These are phyloP conservation scores for Vickermania spadyakhi DNA, from an alignment of 208 protist genomes.

Conservation along the genomic window DNA sequence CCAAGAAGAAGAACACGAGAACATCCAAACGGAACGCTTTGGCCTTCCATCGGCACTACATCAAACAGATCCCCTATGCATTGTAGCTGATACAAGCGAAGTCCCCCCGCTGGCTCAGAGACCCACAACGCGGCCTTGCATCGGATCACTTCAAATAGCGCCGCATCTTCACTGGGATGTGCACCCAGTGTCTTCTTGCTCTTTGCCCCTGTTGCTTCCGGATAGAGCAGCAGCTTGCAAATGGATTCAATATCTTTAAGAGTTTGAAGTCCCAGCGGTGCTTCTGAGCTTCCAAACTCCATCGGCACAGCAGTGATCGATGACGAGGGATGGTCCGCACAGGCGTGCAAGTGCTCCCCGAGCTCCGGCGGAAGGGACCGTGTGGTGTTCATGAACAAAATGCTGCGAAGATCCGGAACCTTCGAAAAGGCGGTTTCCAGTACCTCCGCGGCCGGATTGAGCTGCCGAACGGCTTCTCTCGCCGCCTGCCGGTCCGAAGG, in stretches of 20 bases:
- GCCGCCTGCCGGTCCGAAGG: slow-evolving; percentile 41
- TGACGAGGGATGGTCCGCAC: slow-evolving; percentile 19
- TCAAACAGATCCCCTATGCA: slow-evolving; percentile 83
- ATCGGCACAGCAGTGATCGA: slow-evolving; percentile 62
- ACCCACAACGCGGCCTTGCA: slow-evolving; percentile 87
- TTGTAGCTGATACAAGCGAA: slow-evolving; percentile 62
- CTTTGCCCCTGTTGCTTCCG: background rate
- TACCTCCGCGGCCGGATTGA: slow-evolving; percentile 70
- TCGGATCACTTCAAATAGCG: slow-evolving; percentile 79
- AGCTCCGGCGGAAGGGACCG: slow-evolving; percentile 10
- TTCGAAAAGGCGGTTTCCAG: slow-evolving; percentile 38
- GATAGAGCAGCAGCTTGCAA: slow-evolving; percentile 68
- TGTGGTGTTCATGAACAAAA: slow-evolving; percentile 82
- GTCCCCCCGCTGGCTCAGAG: slow-evolving; percentile 16
- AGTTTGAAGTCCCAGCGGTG: slow-evolving; percentile 30
- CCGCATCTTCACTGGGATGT: slow-evolving; percentile 17
- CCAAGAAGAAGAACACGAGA: slow-evolving; percentile 65
- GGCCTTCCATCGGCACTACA: slow-evolving; percentile 64
- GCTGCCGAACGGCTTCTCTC: slow-evolving; percentile 19
- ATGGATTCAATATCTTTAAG: slow-evolving; percentile 51
- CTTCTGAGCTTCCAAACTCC: slow-evolving; percentile 34
- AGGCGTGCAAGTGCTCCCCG: slow-evolving; percentile 47
- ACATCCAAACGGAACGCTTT: slow-evolving; percentile 58
- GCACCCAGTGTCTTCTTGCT: too few relatives aligned
- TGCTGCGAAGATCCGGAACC: slow-evolving; percentile 45